A percentile compares a stretch with the other conserved stretches of the same genome.
phyloP scores from a whole-genome alignment of 2,329 filamentous ascomycete genomes.

The Pyrenophora tritici-repentis region DNA sequence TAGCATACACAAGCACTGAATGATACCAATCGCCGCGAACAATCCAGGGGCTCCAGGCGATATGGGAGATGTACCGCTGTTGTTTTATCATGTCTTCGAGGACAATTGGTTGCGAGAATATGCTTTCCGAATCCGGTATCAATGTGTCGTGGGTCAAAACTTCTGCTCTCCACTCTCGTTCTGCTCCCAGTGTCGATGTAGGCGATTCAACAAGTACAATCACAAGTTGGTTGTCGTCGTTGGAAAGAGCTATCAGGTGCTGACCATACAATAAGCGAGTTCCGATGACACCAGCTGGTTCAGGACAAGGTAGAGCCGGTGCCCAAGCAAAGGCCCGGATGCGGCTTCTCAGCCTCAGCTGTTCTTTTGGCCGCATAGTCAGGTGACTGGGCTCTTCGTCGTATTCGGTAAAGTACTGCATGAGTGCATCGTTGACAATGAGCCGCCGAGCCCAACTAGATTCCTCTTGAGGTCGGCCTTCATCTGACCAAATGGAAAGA shows the following conservation, averaged over 20 bases:
- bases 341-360: constrained; percentile 44
- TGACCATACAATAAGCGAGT: constrained; percentile 32
- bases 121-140: constrained; percentile 14
- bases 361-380: constrained; percentile 34
- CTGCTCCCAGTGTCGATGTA: constrained; percentile 35
- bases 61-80: constrained; percentile 40
- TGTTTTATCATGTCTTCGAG: constrained; percentile 42
- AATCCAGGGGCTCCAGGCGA: constrained; percentile 51
- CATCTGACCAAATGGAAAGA: constrained; percentile 61
- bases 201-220: constrained; percentile 48
- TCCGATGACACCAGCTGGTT: constrained; percentile 25
- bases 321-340: constrained; percentile 53
- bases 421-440: constrained; percentile 58
- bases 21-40: constrained; percentile 16
- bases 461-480: constrained; percentile 48
- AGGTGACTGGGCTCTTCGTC: constrained; percentile 24
- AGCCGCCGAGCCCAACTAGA: constrained; percentile 58
- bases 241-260: constrained; percentile 47
- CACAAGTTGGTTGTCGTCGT: constrained; percentile 50
- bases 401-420: constrained; percentile 42
- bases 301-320: constrained; percentile 24
- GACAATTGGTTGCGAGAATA: constrained; percentile 18
- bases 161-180: constrained; percentile 34
- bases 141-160: constrained; percentile 35
- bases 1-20: constrained; percentile 45